Evolutionary conservation across 2,329 filamentous ascomycete species (phyloP), one percentile per base, ranked within the genome.

Genomic region (Fusarium duplospermum): DNA sequence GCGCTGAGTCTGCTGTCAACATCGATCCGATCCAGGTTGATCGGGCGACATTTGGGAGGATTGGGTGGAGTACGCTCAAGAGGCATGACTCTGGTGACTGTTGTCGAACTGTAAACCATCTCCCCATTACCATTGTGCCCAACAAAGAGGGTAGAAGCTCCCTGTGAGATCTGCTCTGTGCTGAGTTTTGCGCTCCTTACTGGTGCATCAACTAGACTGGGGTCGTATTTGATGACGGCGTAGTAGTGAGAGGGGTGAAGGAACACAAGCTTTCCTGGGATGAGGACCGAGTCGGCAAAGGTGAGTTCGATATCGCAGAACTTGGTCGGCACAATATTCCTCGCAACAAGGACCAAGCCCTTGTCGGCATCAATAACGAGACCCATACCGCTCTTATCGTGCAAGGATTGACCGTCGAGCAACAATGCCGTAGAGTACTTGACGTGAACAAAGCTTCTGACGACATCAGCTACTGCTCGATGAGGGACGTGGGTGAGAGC

Each of bases 191-290:
- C 96, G 71, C 93, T 95, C 84, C 95, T 90, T 8, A 99, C 95
- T 0, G 96, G 95, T 1, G 96, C 96, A 78, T 97, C 91, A 13
- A 98, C 96, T 18, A 99, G 89, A 38, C 90, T 91, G 1, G 96
- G 94, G 80, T 99, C 95, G 81, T 99, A 99, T 83, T 97, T 93
- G 77, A 99, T 90, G 77, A 99, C 93, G 71, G 93, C 94, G 82
- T 98, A 99, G 83, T 99, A 98, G 80, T 98, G 96, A 59, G 98
- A 87, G 10, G 96, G 96, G 80, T 99, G 96, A 81, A 99, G 87
- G 86, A 99, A 99, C 4, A 98, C 89, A 4, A 99, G 93, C 84
- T 97, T 98, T 76, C 93, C 96, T 73, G 95, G 93, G 8, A 98
- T 93, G 62, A 98, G 94, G 77, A 99, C 94, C 2, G 95, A 98